Percentiles rank a stretch among this genome's conserved stretches.
Conservation (phyloP, 495 filamentous ascomycete genomes). For the Staphylotrichum longicolle region DNA sequence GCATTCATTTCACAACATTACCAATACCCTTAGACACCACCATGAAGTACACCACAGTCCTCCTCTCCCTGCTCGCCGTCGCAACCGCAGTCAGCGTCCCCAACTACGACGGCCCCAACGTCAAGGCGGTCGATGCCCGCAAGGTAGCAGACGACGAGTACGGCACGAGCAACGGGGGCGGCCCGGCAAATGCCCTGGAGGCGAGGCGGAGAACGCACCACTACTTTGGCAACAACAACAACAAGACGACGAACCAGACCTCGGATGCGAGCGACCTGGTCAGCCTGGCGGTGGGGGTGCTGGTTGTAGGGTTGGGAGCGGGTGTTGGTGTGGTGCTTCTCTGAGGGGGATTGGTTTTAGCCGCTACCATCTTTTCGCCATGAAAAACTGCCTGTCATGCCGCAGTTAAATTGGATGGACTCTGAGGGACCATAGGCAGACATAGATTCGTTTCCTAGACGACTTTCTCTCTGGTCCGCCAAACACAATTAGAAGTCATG, state of each 20-base stretch:
- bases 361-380: too few species aligned
- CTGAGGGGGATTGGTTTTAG: background rate
- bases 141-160: background rate
- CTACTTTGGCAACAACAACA: background rate
- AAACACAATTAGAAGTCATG: too few species aligned
- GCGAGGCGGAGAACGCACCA: too few species aligned
- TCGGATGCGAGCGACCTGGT: background rate
- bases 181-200: background rate
- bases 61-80: slow-evolving; percentile 5
- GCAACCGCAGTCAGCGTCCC: background rate
- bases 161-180: background rate
- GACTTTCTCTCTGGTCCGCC: too few species aligned
- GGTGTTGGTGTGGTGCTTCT: slow-evolving; percentile 4
- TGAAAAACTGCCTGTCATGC: too few species aligned
- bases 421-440: too few species aligned
- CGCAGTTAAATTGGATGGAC: too few species aligned
- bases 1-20: background rate
- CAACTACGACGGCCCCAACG: background rate
- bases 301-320: background rate
- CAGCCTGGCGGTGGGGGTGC: background rate
- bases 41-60: slow-evolving; percentile 5
- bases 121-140: background rate
- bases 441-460: too few species aligned
- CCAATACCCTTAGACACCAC: background rate
- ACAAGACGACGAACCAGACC: background rate